Percentiles rank a stretch among this genome's conserved stretches.
Conservation (phyloP, 768 basidiomycete species). For the Termitomyces sp. region DNA sequence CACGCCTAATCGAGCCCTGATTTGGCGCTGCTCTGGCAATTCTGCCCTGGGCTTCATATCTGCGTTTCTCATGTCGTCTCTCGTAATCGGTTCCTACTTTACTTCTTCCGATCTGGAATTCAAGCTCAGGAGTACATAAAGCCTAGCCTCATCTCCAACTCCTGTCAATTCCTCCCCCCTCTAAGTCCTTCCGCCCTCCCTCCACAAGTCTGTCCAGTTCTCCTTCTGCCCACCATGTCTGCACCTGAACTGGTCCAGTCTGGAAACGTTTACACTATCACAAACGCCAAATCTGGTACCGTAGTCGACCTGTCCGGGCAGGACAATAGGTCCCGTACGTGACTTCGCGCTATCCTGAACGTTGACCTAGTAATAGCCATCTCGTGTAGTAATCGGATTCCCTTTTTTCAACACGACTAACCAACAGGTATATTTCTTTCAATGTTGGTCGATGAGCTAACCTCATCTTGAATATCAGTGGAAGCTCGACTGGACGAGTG, state of each 20-base stretch:
- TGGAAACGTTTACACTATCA: slow-evolving; percentile 41
- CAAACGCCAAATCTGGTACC: slow-evolving; percentile 49
- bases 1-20: background rate
- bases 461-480: slow-evolving; percentile 32
- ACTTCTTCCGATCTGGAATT: background rate
- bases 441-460: background rate
- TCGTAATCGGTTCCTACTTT: slow-evolving; percentile 5
- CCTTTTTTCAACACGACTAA: slow-evolving; percentile 38
- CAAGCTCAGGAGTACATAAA: background rate
- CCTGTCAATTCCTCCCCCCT: background rate
- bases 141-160: too few relatives aligned
- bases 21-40: background rate
- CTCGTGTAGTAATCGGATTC: slow-evolving; percentile 32
- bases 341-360: background rate
- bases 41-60: background rate
- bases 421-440: slow-evolving; percentile 38
- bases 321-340: slow-evolving; percentile 45
- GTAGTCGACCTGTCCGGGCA: slow-evolving; percentile 53
- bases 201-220: background rate
- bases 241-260: slow-evolving; percentile 26
- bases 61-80: background rate
- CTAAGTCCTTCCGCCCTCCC: background rate
- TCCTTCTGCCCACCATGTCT: slow-evolving; percentile 5
- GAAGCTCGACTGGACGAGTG: slow-evolving; percentile 37
- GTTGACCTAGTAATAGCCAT: background rate